Evolutionary conservation across 148 eudicot species (phyloP), one percentile per base, ranked within the genome.

Genomic region (Vaccinium macrocarpon): DNA sequence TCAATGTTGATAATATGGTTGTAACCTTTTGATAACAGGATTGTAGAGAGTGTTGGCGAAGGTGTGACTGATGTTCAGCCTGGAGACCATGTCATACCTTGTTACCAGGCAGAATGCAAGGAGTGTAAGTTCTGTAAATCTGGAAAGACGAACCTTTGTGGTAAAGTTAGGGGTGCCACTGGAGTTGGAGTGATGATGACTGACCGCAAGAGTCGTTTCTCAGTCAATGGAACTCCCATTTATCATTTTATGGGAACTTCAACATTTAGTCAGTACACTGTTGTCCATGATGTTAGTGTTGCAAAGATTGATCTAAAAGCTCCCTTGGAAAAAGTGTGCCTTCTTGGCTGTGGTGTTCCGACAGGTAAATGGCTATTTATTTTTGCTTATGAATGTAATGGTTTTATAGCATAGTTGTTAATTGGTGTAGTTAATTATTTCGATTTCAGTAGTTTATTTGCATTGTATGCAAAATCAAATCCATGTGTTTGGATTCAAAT

Each of bases 161-260:
- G 98, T 62, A 97, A 97, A 88, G 96, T 97, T 48, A 92, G 99
- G 84, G 87, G 84, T 73, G 99, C 99, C 62, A 97, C 99, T 81
- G 99, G 99, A 82, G 96, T 85, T 86, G 99, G 99, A 82, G 98
- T 97, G 72, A 97, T 97, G 99, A 90, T 97, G 98, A 92, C 61
- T 83, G 99, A 97, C 78, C 98, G 95, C 79, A 89, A 97, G 91
- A 93, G 94, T 86, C 98, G 98, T 49, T 97, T 97, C 88, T 95
- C 98, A 21, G 77, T 94, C 86, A 97, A 95, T 14, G 99, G 98
- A 66, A 97, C 89, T 78, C 92, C 98, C 35, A 90, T 97, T 84
- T 97, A 95, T 80, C 99, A 97, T 91, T 97, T 97, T 90, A 97
- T 97, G 99, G 99, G 99, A 85, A 97, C 99, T 81, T 97, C 99